A percentile compares a stretch with the other conserved stretches of the same genome.
Evolutionary conservation across 225 moss, liverwort and hornwort species (phyloP).

Genomic region (Lunularia cruciata): DNA sequence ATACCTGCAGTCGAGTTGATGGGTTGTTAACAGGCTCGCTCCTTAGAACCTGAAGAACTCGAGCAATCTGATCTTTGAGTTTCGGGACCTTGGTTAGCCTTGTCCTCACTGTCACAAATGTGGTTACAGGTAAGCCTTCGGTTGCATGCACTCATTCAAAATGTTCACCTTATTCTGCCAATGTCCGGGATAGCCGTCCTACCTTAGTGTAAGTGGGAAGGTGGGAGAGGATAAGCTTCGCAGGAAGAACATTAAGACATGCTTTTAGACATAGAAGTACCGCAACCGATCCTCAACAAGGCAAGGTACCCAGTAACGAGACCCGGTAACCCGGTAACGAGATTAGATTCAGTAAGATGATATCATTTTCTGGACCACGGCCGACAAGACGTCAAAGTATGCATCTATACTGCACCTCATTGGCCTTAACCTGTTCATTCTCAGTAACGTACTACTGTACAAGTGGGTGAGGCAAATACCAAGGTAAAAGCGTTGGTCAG

Average conservation of each 20-base stretch:
- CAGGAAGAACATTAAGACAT: background rate
- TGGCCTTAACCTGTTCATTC: background rate
- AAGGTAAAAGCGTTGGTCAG: background rate
- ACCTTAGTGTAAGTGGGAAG: no score
- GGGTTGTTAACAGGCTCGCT: background rate
- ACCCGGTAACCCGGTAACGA: background rate
- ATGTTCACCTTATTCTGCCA: no score
- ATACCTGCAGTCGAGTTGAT: conserved; percentile 8
- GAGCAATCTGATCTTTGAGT: background rate
- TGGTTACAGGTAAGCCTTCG: background rate
- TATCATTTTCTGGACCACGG: no score
- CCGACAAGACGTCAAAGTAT: background rate
- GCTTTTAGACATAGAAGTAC: no score
- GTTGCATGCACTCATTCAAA: background rate
- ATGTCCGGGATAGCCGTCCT: no score
- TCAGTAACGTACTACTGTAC: background rate
- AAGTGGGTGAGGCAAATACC: background rate
- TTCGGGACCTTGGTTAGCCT: background rate
- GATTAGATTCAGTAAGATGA: background rate
- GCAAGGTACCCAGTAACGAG: background rate
- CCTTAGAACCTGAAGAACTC: background rate
- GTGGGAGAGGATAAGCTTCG: no score
- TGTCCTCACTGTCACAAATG: conserved; percentile 3
- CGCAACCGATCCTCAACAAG: no score
- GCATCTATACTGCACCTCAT: background rate